Base-by-base conservation (phyloP, 768 basidiomycete genomes). In the Pulveroboletus ravenelii region DNA sequence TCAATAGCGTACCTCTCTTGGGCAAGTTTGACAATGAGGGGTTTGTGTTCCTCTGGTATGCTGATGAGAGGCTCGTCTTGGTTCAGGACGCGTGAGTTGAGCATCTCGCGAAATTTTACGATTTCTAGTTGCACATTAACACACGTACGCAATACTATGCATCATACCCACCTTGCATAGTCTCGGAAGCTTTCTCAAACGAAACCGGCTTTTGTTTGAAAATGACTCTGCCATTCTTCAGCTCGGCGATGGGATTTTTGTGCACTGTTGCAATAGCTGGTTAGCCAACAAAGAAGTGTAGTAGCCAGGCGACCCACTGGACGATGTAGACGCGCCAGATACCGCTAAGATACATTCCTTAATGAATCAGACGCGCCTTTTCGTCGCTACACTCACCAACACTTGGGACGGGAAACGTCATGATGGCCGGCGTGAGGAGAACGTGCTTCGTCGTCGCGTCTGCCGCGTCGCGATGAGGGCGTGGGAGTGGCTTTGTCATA, bases 161-260 rank as follows among this genome's bases (percentile, higher is more conserved):
- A 39, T 37, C 10, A 44, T 46, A 63, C 76, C 42, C 51, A 86
- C 90, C 89, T 77, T 87, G 85, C 60, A 92, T 76, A 14, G 89
- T 89, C 63, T 90, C 87, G 6, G 85, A 86, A 58, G 82, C 75
- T 65, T 89, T 89, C 69, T 90, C 87, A 43, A 88, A 79, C 0
- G 85, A 80, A 31, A 84, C 60, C 14, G 77, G 69, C 67, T 88
- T 91, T 73, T 92, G 89, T 66, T 78, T 87, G 62, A 90, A 82
- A 10, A 80, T 55, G 3, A 87, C 78, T 64, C 84, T 92, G 18
- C 87, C 88, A 64, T 86, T 88, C 74, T 79, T 88, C 13, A 90
- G 62, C 53, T 89, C 87, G 5, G 77, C 79, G 14, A 84, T 67
- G 7, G 70, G 56, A 1, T 68, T 48, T 61, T 73, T 80, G 43